These are phyloP conservation scores for Beauveria scarabaeidicola DNA, from an alignment of 2,329 filamentous ascomycete species.

Conservation along the genomic window DNA sequence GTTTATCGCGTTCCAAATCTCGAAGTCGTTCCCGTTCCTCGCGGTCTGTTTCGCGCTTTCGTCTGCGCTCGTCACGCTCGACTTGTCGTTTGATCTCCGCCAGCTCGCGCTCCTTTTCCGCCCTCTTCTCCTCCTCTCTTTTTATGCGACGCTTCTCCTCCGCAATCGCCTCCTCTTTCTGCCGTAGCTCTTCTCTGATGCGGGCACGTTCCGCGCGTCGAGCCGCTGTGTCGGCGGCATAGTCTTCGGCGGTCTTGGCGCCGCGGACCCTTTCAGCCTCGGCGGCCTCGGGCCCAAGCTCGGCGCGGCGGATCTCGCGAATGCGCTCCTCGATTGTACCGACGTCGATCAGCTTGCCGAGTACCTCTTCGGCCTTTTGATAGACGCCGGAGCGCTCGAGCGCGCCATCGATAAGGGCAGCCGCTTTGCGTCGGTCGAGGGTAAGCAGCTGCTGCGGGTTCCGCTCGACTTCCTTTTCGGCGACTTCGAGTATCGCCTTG, in stretches of 20 bases:
- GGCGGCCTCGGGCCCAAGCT: constrained; percentile 63
- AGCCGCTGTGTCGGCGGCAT: constrained; percentile 56
- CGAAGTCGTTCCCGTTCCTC: constrained; percentile 45
- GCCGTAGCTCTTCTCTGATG: constrained; percentile 50
- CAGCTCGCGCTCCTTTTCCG: constrained; percentile 40
- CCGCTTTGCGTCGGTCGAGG: constrained; percentile 64
- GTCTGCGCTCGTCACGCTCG: constrained; percentile 40
- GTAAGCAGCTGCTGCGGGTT: constrained; percentile 64
- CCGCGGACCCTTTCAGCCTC: constrained; percentile 56
- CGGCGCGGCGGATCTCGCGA: constrained; percentile 56
- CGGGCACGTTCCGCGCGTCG: constrained; percentile 53
- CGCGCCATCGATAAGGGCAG: constrained; percentile 68
- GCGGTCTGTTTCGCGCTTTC: constrained; percentile 44
- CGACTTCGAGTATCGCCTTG: constrained; percentile 58
- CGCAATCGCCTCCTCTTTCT: constrained; percentile 51
- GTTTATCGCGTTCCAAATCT: constrained; percentile 31
- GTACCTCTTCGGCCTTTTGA: constrained; percentile 57
- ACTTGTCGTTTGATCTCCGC: constrained; percentile 42
- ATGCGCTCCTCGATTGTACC: constrained; percentile 60
- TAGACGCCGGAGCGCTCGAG: constrained; percentile 71
- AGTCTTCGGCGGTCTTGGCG: constrained; percentile 65
- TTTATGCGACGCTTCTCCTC: constrained; percentile 53
- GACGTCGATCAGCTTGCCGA: constrained; percentile 60
- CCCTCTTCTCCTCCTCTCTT: constrained; percentile 44
- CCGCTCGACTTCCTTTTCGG: constrained; percentile 65